Percentiles rank a stretch among this genome's conserved stretches.
These are phyloP conservation scores for Fraxinus floribunda DNA, from an alignment of 305 asterid genomes.

Conservation along the genomic window DNA sequence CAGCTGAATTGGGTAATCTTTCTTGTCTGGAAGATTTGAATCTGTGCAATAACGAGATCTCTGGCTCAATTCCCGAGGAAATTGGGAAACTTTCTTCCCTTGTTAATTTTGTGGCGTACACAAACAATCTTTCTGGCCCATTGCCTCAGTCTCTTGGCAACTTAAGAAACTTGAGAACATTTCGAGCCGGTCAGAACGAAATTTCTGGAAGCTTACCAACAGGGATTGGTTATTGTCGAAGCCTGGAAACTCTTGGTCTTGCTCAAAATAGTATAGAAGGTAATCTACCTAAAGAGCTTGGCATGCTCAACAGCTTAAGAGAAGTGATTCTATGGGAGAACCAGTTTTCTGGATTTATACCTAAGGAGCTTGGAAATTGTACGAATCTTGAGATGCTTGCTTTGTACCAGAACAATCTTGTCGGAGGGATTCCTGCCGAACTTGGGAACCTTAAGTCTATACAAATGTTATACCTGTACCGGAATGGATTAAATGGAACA, in stretches of 20 bases:
- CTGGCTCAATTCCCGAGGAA: conserved; percentile 69
- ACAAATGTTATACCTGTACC: conserved; percentile 50
- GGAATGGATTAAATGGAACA: conserved; percentile 70
- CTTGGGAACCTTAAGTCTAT: conserved; percentile 52
- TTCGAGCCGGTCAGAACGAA: conserved; percentile 79
- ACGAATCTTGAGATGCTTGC: conserved; percentile 63
- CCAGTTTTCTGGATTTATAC: conserved; percentile 65
- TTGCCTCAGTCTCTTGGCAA: conserved; percentile 72
- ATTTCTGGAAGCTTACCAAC: conserved; percentile 72
- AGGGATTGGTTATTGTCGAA: conserved; percentile 58
- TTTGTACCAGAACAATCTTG: conserved; percentile 64
- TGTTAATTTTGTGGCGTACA: conserved; percentile 65
- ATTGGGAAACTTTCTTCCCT: conserved; percentile 72
- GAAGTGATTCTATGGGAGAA: conserved; percentile 74
- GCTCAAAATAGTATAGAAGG: conserved; percentile 74
- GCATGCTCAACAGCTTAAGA: conserved; percentile 50
- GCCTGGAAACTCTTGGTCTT: conserved; percentile 62
- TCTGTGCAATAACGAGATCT: conserved; percentile 66
- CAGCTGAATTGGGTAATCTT: conserved; percentile 60
- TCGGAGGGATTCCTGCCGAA: conserved; percentile 70
- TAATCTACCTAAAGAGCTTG: conserved; percentile 69
- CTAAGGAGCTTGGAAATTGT: conserved; percentile 73
- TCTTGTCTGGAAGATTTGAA: conserved; percentile 43
- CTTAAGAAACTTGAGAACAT: conserved; percentile 45
- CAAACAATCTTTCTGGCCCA: conserved; percentile 71